These are phyloP conservation scores for Pseudocercospora fijiensis DNA, from an alignment of 2,329 filamentous ascomycete species.

Conservation along the genomic window DNA sequence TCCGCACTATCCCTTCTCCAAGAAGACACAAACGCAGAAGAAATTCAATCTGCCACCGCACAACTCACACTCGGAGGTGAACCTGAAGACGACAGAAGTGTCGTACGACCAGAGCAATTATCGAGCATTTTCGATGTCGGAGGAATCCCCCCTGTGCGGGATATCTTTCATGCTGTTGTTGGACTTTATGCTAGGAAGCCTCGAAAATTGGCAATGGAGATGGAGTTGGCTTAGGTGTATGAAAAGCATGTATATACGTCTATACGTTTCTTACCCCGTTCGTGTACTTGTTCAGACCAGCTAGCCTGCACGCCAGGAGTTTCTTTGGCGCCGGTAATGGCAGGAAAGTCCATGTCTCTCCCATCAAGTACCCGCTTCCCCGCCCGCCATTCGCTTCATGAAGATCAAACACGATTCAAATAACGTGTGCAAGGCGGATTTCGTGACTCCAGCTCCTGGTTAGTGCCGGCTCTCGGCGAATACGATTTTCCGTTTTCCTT, in stretches of 20 bases:
- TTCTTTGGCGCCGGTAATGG: too few relatives aligned
- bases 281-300: too few relatives aligned
- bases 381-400: too few relatives aligned
- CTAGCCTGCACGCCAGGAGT: too few relatives aligned
- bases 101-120: slow-evolving; percentile 67
- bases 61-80: slow-evolving; percentile 29
- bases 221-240: slow-evolving; percentile 15
- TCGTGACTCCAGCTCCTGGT: too few relatives aligned
- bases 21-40: slow-evolving; percentile 16
- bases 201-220: slow-evolving; percentile 9
- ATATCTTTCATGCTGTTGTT: slow-evolving; percentile 73
- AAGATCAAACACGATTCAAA: too few relatives aligned
- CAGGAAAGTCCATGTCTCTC: too few relatives aligned
- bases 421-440: too few relatives aligned
- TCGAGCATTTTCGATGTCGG: slow-evolving; percentile 69
- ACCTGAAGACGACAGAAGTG: slow-evolving; percentile 55
- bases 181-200: slow-evolving; percentile 62
- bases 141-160: slow-evolving; percentile 68
- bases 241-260: neutral
- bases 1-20: slow-evolving; percentile 13
- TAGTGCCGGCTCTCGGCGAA: too few relatives aligned
- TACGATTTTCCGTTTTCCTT: too few relatives aligned
- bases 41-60: slow-evolving; percentile 14
- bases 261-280: neutral
- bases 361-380: too few relatives aligned